Percentiles rank a stretch among this genome's conserved stretches.
Evolutionary conservation across 2,329 filamentous ascomycete species (phyloP).

Genomic region (Corniculantispora saksenae): DNA sequence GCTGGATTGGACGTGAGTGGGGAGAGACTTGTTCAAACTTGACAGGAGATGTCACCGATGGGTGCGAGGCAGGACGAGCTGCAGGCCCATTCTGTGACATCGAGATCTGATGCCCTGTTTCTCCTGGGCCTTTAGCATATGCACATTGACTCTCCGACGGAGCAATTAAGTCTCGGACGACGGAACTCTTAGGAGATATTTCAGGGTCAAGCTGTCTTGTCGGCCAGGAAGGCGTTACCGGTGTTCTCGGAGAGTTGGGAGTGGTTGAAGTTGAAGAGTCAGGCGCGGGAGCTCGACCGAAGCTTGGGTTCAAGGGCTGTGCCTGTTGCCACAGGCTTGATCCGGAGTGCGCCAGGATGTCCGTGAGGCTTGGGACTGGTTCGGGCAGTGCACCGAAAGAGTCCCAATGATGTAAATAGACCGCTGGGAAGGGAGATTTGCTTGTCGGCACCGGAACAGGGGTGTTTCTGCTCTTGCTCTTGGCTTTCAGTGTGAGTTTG

Average conservation of each 20-base stretch:
- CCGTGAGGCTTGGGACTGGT: slow-evolving; percentile 31
- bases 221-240: slow-evolving; percentile 36
- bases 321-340: slow-evolving; percentile 39
- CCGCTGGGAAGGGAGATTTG: neutral
- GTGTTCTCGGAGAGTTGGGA: slow-evolving; percentile 38
- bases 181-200: slow-evolving; percentile 26
- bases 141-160: slow-evolving; percentile 55
- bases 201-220: slow-evolving; percentile 27
- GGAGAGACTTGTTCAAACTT: slow-evolving; percentile 33
- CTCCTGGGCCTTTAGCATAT: slow-evolving; percentile 51
- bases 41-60: slow-evolving; percentile 46
- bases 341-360: slow-evolving; percentile 37
- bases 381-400: slow-evolving; percentile 38
- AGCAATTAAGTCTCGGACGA: slow-evolving; percentile 25
- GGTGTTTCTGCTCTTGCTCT: neutral
- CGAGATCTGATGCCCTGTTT: slow-evolving; percentile 60
- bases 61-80: slow-evolving; percentile 57
- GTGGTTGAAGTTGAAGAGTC: slow-evolving; percentile 35
- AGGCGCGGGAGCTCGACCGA: slow-evolving; percentile 30
- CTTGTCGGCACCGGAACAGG: neutral
- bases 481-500: neutral
- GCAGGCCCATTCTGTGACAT: slow-evolving; percentile 64
- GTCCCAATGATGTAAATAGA: slow-evolving; percentile 27
- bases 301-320: slow-evolving; percentile 33
- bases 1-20: slow-evolving; percentile 14